Conservation (phyloP, 129 eudicot genomes). For the Lactuca sativa region DNA sequence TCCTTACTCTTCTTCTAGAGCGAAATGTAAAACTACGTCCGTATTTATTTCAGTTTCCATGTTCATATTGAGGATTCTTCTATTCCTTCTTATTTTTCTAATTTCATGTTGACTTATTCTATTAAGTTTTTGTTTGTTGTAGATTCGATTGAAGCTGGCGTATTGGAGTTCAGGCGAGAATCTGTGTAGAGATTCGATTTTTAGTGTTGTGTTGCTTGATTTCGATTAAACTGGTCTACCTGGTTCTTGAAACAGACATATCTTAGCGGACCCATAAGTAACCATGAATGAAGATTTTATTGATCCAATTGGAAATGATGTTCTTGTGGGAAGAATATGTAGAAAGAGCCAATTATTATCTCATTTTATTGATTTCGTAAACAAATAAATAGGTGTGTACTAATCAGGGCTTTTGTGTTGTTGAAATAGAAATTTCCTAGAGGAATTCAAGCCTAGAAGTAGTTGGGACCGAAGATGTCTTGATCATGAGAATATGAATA, state of each 20-base stretch:
- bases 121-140: too few species aligned
- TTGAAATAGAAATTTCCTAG: slow-evolving; percentile 22
- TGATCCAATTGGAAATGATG: slow-evolving; percentile 40
- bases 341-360: neutral
- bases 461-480: neutral
- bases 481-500: slow-evolving; percentile 9
- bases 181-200: neutral
- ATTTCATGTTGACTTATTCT: too few species aligned
- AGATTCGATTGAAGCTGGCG: too few species aligned
- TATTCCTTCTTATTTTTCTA: too few species aligned
- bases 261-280: slow-evolving; percentile 9
- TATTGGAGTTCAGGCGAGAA: slow-evolving; percentile 30
- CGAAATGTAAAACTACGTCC: too few species aligned
- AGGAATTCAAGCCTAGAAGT: neutral
- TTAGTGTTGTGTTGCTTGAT: neutral
- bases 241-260: slow-evolving; percentile 15
- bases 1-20: too few species aligned
- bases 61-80: too few species aligned
- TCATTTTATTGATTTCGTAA: slow-evolving; percentile 3
- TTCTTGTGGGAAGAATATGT: slow-evolving; percentile 36
- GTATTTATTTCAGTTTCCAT: too few species aligned
- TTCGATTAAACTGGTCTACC: neutral
- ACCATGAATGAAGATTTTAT: slow-evolving; percentile 25
- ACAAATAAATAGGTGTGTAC: neutral
- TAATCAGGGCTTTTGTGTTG: slow-evolving; percentile 26